These are phyloP conservation scores for Aureobasidium mangrovei DNA, from an alignment of 2,329 filamentous ascomycete species.

Conservation along the genomic window DNA sequence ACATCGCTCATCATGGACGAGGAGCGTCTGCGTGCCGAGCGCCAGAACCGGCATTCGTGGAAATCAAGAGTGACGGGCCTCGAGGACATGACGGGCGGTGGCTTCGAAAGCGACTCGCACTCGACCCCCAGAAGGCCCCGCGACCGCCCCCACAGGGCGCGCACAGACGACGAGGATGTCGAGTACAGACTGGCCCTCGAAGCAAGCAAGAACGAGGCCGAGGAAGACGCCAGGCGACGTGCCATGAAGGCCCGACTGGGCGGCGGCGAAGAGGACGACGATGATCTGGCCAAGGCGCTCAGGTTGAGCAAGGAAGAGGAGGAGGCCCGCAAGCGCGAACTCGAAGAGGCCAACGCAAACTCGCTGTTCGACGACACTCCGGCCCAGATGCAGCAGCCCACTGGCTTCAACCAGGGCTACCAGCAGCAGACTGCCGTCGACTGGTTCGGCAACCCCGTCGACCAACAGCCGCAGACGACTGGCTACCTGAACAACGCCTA, in stretches of 20 bases:
- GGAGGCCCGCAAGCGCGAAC: slow-evolving; percentile 71
- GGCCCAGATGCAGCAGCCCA: slow-evolving; percentile 58
- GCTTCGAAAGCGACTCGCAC: slow-evolving; percentile 24
- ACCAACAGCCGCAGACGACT: slow-evolving; percentile 57
- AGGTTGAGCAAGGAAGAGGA: slow-evolving; percentile 93
- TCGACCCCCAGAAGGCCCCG: slow-evolving; percentile 36
- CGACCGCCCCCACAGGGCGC: slow-evolving; percentile 19
- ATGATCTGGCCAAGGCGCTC: slow-evolving; percentile 89
- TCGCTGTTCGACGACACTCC: slow-evolving; percentile 79
- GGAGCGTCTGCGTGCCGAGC: slow-evolving; percentile 80
- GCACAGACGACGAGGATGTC: slow-evolving; percentile 67
- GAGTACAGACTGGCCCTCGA: slow-evolving; percentile 88
- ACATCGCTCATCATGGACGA: slow-evolving; percentile 89
- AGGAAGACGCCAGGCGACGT: slow-evolving; percentile 74
- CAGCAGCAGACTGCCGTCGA: slow-evolving; percentile 95
- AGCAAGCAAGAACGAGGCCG: slow-evolving; percentile 89
- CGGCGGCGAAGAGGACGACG: slow-evolving; percentile 50
- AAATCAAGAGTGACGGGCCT: slow-evolving; percentile 92
- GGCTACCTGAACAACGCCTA: slow-evolving; percentile 61
- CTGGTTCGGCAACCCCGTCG: slow-evolving; percentile 93
- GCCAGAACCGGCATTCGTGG: slow-evolving; percentile 87
- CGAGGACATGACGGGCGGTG: slow-evolving; percentile 58
- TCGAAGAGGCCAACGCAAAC: slow-evolving; percentile 76
- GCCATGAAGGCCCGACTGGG: slow-evolving; percentile 37
- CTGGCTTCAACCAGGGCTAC: slow-evolving; percentile 92